These are phyloP conservation scores for Schizonepeta tenuifolia DNA, from an alignment of 257 asterid species.

Conservation along the genomic window DNA sequence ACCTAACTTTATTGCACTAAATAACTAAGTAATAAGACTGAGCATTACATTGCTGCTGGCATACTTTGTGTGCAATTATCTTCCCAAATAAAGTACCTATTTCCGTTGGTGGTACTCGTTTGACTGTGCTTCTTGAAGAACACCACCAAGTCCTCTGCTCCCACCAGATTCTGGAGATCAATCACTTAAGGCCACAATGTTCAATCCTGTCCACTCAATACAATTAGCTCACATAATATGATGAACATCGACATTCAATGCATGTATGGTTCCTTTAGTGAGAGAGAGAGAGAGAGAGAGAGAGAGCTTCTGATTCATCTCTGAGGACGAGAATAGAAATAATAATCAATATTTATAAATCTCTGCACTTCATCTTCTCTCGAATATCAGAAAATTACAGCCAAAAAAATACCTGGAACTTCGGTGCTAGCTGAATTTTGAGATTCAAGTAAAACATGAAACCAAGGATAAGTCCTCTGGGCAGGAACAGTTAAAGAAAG, in stretches of 20 bases:
- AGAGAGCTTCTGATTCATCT: too few species aligned
- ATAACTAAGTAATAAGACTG: too few species aligned
- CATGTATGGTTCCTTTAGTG: not conserved
- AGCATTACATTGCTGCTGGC: not conserved
- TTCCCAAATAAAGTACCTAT: slow-evolving; percentile 31
- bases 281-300: too few species aligned
- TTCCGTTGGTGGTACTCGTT: not conserved
- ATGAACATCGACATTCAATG: not conserved
- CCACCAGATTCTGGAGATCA: slow-evolving; percentile 5
- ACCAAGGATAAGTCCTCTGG: not conserved
- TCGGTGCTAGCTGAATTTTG: too few species aligned
- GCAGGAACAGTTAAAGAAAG: not conserved
- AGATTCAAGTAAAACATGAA: slow-evolving; percentile 5
- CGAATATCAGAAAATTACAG: not conserved
- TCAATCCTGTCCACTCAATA: slow-evolving; percentile 22
- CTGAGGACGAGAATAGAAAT: not conserved
- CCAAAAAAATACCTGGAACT: too few species aligned
- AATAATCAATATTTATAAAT: too few species aligned
- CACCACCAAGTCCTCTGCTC: not conserved
- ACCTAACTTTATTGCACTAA: too few species aligned
- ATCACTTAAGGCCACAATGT: not conserved
- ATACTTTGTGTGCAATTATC: not conserved
- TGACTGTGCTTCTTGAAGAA: not conserved
- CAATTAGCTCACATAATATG: slow-evolving; percentile 8
- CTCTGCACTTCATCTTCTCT: not conserved